These are phyloP conservation scores for Claviceps pazoutovae DNA, from an alignment of 2,329 filamentous ascomycete genomes.

Conservation along the genomic window DNA sequence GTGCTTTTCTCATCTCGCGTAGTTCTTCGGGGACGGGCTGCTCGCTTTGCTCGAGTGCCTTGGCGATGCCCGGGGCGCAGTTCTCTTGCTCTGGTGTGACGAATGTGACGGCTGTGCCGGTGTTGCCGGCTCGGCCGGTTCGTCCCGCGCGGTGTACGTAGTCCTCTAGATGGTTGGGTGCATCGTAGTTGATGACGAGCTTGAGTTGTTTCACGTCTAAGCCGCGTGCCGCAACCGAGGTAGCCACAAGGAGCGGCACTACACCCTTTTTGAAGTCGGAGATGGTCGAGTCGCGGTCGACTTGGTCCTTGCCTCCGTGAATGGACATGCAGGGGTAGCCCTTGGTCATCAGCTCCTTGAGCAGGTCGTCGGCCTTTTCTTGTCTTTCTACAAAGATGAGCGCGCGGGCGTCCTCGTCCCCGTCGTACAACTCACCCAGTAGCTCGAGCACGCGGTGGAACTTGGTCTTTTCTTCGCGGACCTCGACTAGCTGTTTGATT, in stretches of 20 bases:
- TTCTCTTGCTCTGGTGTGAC: slow-evolving; percentile 84
- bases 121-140: slow-evolving; percentile 88
- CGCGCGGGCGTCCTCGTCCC: slow-evolving; percentile 78
- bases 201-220: slow-evolving; percentile 94
- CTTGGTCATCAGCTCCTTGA: slow-evolving; percentile 67
- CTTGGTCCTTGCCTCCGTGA: slow-evolving; percentile 85
- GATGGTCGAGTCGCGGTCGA: slow-evolving; percentile 85
- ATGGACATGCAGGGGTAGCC: slow-evolving; percentile 88
- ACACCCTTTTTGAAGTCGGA: slow-evolving; percentile 87
- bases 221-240: slow-evolving; percentile 86
- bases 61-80: slow-evolving; percentile 75
- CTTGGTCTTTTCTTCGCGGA: slow-evolving; percentile 69
- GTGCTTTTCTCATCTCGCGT: slow-evolving; percentile 53
- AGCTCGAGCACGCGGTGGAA: slow-evolving; percentile 74
- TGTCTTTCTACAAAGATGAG: slow-evolving; percentile 88
- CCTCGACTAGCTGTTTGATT: slow-evolving; percentile 88
- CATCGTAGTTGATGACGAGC: slow-evolving; percentile 90
- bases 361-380: slow-evolving; percentile 70
- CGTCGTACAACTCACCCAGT: slow-evolving; percentile 71
- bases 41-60: slow-evolving; percentile 83
- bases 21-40: slow-evolving; percentile 64
- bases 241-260: slow-evolving; percentile 81
- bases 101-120: slow-evolving; percentile 87
- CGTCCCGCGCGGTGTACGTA: slow-evolving; percentile 91
- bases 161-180: slow-evolving; percentile 87